These are phyloP conservation scores for Nepenthes mirabilis DNA, from an alignment of 148 eudicot species.

Conservation along the genomic window DNA sequence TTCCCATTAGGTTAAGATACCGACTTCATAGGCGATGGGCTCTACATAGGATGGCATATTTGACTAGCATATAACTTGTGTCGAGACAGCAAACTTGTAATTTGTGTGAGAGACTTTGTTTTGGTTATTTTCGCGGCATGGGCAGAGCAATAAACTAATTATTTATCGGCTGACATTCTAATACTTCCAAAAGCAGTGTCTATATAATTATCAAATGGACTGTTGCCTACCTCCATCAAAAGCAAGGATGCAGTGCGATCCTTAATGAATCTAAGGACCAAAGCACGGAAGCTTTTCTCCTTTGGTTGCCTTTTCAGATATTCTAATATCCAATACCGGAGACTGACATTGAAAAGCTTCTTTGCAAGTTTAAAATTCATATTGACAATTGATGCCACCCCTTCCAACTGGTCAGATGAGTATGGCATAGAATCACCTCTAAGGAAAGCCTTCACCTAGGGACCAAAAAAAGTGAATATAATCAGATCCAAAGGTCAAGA, in stretches of 20 bases:
- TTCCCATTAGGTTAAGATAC: too few species aligned
- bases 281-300: conserved; percentile 51
- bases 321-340: conserved; percentile 88
- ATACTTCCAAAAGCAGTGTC: too few species aligned
- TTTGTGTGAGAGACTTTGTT: too few species aligned
- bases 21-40: conserved; percentile 10
- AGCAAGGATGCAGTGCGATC: conserved; percentile 82
- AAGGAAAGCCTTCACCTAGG: conserved; percentile 75
- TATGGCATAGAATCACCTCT: conserved; percentile 77
- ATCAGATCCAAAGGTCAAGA: neutral
- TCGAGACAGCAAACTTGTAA: neutral
- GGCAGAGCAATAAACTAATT: too few species aligned
- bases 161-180: too few species aligned
- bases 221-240: conserved; percentile 58
- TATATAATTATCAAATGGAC: neutral
- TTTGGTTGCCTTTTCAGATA: conserved; percentile 72
- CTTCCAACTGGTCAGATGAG: conserved; percentile 81
- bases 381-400: conserved; percentile 54
- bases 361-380: conserved; percentile 52
- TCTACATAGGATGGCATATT: conserved; percentile 12
- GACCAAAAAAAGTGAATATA: conserved; percentile 1
- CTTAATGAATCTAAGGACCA: conserved; percentile 81
- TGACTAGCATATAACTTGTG: neutral
- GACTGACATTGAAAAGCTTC: conserved; percentile 52
- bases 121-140: too few species aligned